A percentile compares a stretch with the other conserved stretches of the same genome.
phyloP scores from a whole-genome alignment of 2,329 filamentous ascomycete species.

The Aspergillus alliaceus region DNA sequence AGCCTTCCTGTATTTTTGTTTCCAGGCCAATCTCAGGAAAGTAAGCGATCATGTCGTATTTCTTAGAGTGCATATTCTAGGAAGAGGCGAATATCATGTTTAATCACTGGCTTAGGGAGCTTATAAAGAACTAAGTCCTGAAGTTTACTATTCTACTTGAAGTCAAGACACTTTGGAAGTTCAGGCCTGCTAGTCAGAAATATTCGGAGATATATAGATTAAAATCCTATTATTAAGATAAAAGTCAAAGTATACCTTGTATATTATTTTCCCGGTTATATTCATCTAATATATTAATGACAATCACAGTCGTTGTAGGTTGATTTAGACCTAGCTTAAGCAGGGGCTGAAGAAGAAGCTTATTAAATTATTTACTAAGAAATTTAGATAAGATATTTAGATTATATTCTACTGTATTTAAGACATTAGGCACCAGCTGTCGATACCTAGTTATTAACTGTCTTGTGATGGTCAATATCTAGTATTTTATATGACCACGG shows the following conservation, averaged over 20 bases:
- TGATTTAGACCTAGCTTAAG: conserved; percentile 1
- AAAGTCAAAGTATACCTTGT: conserved; percentile 21
- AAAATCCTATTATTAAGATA: conserved; percentile 10
- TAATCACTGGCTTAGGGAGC: conserved; percentile 19
- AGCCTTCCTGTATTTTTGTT: conserved; percentile 1
- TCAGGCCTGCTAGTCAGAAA: conserved; percentile 33
- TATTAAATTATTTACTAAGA: conserved; percentile 28
- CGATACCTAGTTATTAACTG: conserved; percentile 34
- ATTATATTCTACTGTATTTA: conserved; percentile 23
- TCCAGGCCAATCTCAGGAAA: conserved; percentile 14
- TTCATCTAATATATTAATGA: conserved; percentile 33
- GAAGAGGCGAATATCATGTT: conserved; percentile 25
- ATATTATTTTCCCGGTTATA: conserved; percentile 23
- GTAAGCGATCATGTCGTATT: conserved; percentile 10
- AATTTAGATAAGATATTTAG: conserved; percentile 25
- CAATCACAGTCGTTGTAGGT: conserved; percentile 13
- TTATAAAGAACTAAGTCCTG: conserved; percentile 27
- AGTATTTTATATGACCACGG: conserved; percentile 33
- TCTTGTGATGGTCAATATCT: conserved; percentile 40
- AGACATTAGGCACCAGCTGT: conserved; percentile 20
- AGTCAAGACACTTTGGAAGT: conserved; percentile 23
- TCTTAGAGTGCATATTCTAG: conserved; percentile 16
- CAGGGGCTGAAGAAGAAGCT: conserved; percentile 28
- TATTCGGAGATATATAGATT: conserved; percentile 19
- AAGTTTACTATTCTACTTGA: conserved; percentile 17